phyloP scores from a whole-genome alignment of 2,329 filamentous ascomycete species.

The Arthrobotrys sphaeroides region DNA sequence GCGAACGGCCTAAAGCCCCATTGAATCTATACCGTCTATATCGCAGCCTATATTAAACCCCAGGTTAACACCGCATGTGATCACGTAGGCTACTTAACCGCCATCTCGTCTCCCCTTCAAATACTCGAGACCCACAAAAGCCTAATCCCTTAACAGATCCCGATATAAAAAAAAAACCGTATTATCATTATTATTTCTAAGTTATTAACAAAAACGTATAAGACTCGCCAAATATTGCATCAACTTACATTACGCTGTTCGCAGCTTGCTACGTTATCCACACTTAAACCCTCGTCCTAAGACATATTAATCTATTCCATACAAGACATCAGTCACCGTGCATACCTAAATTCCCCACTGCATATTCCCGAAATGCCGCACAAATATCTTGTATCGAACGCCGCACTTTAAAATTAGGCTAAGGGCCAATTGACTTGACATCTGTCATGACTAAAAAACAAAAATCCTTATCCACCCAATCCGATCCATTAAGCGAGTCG shows the following conservation, averaged over 20 bases:
- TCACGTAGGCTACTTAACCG: neutral
- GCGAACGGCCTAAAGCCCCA: too few species aligned
- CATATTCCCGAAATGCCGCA: constrained; percentile 16
- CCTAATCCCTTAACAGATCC: neutral
- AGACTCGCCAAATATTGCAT: constrained; percentile 2
- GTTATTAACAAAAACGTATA: too few species aligned
- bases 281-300: neutral
- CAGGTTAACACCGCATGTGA: neutral
- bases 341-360: constrained; percentile 17
- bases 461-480: neutral
- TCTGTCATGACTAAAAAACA: neutral
- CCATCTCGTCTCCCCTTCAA: constrained; percentile 9
- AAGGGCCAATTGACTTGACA: neutral
- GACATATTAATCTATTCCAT: constrained; percentile 14
- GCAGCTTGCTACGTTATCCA: constrained; percentile 8
- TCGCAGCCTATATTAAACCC: too few species aligned
- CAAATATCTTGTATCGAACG: neutral
- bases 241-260: too few species aligned
- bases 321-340: neutral
- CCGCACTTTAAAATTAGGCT: constrained; percentile 7
- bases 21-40: too few species aligned
- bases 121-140: neutral
- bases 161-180: neutral
- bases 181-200: too few species aligned
- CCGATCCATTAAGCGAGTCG: constrained; percentile 34